Evolutionary conservation across 2,329 filamentous ascomycete genomes (phyloP), one percentile per base, ranked within the genome.

Genomic region (Exophiala sp.): DNA sequence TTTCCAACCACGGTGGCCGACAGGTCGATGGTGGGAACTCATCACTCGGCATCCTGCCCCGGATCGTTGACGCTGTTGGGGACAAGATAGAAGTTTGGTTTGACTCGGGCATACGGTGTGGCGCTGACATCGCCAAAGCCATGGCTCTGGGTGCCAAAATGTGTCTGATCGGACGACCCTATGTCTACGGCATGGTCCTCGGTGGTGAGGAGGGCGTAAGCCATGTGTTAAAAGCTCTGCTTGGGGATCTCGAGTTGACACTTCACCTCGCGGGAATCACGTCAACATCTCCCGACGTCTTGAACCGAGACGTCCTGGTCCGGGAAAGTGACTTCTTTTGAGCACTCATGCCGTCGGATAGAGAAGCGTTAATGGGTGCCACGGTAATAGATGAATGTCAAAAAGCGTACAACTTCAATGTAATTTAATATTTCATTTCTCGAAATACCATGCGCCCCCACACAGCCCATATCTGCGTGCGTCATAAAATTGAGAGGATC

Each of bases 141-240:
- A 56, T 79, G 50, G 68, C 72, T 5, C 62, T 78, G 3, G 83
- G 81, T 1, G 81, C 79, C 0, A 76, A 78, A 57, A 76, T 72
- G 9, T 76, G 81, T 2, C 65, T 81, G 2, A 70, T 84, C 4
- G 80, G 80, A 1, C 65, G 80, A 47, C 66, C 69, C 7, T 73
- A 46, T 20, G 75, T 84, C 11, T 85, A 84, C 63, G 81, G 81
- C 0, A 66, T 85, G 11, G 77, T 75, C 2, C 73, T 83, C 18
- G 76, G 73, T 4, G 82, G 82, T 4, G 74, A 77, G 61, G 70
- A 75, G 38, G 82, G 83, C 8, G 82, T 79, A 1, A 75, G 75
- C 56, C 70, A 78, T 47, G 75, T 78, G 2, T 62, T 82, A 50
- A 44, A 51, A 20, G 32, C 47, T 32, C 20, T 60, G 45, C n/a